phyloP scores from a whole-genome alignment of 2,329 filamentous ascomycete genomes.

The Neodidymelliopsis sp. region DNA sequence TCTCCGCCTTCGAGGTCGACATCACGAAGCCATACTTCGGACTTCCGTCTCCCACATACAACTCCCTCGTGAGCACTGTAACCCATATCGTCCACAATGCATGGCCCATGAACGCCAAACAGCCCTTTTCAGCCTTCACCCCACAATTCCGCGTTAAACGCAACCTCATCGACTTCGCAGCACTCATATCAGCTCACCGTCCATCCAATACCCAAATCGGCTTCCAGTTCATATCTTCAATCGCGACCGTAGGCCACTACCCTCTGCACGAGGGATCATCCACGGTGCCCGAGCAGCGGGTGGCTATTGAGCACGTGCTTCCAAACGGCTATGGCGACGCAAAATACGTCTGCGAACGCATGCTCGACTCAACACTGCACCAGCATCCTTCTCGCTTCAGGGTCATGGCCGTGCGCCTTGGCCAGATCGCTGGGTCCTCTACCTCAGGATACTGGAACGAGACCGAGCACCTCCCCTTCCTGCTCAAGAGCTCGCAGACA shows the following conservation, averaged over 20 bases:
- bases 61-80: constrained; percentile 43
- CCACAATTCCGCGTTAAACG: constrained; percentile 60
- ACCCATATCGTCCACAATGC: constrained; percentile 64
- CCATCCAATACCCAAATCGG: constrained; percentile 26
- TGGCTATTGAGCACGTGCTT: constrained; percentile 52
- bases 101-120: constrained; percentile 64
- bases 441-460: constrained; percentile 63
- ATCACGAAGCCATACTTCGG: constrained; percentile 59
- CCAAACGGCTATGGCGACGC: constrained; percentile 62
- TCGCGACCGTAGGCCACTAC: constrained; percentile 50
- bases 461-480: constrained; percentile 59
- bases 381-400: constrained; percentile 54
- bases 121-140: constrained; percentile 59
- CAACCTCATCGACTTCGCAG: constrained; percentile 58
- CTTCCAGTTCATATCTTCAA: constrained; percentile 55
- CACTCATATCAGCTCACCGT: constrained; percentile 29
- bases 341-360: constrained; percentile 60
- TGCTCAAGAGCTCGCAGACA: constrained; percentile 60
- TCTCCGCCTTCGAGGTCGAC: constrained; percentile 59
- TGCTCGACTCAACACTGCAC: constrained; percentile 59
- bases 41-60: constrained; percentile 51
- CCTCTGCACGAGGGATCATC: constrained; percentile 8
- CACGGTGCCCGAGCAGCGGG: constrained; percentile 54
- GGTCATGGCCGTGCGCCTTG: constrained; percentile 55
- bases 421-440: constrained; percentile 62